These are phyloP conservation scores for Trichoderma koningii DNA, from an alignment of 2,329 filamentous ascomycete species.

Conservation along the genomic window DNA sequence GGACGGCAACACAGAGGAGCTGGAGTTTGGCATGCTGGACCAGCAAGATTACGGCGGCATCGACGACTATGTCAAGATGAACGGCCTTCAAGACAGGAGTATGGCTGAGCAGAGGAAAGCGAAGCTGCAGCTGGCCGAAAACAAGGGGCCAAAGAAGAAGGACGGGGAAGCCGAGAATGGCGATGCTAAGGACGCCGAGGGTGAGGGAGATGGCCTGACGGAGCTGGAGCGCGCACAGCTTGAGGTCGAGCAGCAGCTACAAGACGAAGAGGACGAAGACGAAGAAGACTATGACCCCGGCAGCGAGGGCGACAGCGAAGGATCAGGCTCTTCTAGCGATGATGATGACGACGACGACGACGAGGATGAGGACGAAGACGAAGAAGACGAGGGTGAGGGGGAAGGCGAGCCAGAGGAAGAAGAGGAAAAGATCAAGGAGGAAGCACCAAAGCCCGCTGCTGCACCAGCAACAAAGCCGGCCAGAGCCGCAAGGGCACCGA, in stretches of 20 bases:
- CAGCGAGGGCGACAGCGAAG: constrained; percentile 61
- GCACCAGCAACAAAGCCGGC: constrained; percentile 10
- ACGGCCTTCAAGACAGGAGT: constrained; percentile 65
- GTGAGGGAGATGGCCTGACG: constrained; percentile 46
- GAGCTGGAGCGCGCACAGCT: constrained; percentile 53
- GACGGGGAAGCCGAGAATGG: constrained; percentile 45
- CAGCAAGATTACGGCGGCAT: constrained; percentile 68
- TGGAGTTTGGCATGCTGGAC: constrained; percentile 70
- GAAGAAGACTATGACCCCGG: constrained; percentile 69
- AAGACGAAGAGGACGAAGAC: constrained; percentile 64
- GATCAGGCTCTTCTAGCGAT: constrained; percentile 53
- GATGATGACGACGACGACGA: constrained; percentile 57
- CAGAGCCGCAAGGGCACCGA: constrained; percentile 23
- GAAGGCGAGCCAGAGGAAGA: constrained; percentile 36
- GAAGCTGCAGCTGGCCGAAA: constrained; percentile 63
- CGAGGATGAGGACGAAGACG: constrained; percentile 46
- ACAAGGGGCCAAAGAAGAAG: constrained; percentile 52
- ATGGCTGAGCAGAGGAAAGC: constrained; percentile 69
- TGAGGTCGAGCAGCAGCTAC: constrained; percentile 55
- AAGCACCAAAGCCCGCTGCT: constrained; percentile 27
- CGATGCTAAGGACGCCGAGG: constrained; percentile 38
- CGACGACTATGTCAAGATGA: constrained; percentile 62
- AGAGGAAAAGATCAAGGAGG: constrained; percentile 30
- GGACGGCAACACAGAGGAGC: constrained; percentile 56
- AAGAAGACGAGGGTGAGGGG: constrained; percentile 43